Percentiles rank a stretch among this genome's conserved stretches.
phyloP scores from a whole-genome alignment of 495 filamentous ascomycete genomes.

The Aspergillus heteromorphus region DNA sequence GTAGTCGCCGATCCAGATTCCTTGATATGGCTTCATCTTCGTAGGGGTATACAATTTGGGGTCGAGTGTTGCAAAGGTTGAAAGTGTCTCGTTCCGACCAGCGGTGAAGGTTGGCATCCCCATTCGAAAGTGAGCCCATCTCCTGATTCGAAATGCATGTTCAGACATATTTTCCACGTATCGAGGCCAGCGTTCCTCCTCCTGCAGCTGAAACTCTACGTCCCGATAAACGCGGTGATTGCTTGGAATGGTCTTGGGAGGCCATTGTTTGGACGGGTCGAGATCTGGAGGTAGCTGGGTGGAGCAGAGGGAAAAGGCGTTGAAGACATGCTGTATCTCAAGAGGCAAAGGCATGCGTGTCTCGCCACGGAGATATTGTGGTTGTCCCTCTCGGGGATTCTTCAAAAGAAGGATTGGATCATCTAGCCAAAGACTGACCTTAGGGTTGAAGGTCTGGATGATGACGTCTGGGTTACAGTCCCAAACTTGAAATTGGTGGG shows the following conservation, averaged over 20 bases:
- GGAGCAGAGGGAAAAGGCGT: slow-evolving; percentile 40
- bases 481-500: slow-evolving; percentile 54
- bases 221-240: slow-evolving; percentile 25
- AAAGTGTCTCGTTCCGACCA: slow-evolving; percentile 57
- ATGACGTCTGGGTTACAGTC: slow-evolving; percentile 60
- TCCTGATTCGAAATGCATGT: slow-evolving; percentile 62
- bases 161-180: slow-evolving; percentile 51
- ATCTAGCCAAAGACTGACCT: slow-evolving; percentile 62
- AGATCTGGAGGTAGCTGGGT: slow-evolving; percentile 26
- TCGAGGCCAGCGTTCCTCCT: slow-evolving; percentile 35
- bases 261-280: slow-evolving; percentile 57
- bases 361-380: slow-evolving; percentile 31
- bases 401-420: slow-evolving; percentile 63
- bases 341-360: slow-evolving; percentile 51
- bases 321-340: slow-evolving; percentile 41
- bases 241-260: slow-evolving; percentile 64
- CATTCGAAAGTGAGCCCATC: slow-evolving; percentile 58
- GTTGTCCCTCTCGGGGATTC: slow-evolving; percentile 21
- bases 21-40: slow-evolving; percentile 70
- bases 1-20: slow-evolving; percentile 92
- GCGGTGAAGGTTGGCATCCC: slow-evolving; percentile 28
- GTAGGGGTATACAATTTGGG: slow-evolving; percentile 70
- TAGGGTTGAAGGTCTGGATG: slow-evolving; percentile 68
- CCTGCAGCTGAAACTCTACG: slow-evolving; percentile 25
- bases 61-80: slow-evolving; percentile 73